These are phyloP conservation scores for Didymella segeticola DNA, from an alignment of 2,329 filamentous ascomycete species.

Conservation along the genomic window DNA sequence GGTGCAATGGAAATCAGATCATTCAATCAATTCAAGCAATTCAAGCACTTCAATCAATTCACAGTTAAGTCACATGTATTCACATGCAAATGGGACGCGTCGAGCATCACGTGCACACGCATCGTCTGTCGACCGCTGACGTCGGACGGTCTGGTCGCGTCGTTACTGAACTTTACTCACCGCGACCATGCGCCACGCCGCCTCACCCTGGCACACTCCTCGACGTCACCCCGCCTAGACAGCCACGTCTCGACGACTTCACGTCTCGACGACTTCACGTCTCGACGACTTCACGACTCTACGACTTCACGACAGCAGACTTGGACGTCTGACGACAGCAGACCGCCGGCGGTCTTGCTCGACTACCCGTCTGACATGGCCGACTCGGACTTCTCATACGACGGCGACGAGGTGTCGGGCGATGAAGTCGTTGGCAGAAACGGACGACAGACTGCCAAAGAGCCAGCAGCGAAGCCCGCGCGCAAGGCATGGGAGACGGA, in stretches of 20 bases:
- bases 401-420: conserved; percentile 66
- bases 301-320: too few species aligned
- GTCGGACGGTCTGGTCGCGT: conserved; percentile 7
- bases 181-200: not conserved
- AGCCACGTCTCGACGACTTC: too few species aligned
- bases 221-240: conserved; percentile 15
- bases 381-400: conserved; percentile 75
- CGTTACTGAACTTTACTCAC: not conserved
- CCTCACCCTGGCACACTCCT: not conserved
- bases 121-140: conserved; percentile 11
- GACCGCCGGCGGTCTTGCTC: conserved; percentile 6
- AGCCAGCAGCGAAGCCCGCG: conserved; percentile 47
- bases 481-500: conserved; percentile 57
- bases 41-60: too few species aligned
- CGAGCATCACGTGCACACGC: conserved; percentile 27
- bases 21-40: too few species aligned
- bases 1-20: too few species aligned
- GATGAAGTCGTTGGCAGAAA: conserved; percentile 63
- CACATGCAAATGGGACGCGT: conserved; percentile 32
- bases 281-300: too few species aligned
- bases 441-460: conserved; percentile 27
- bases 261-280: too few species aligned
- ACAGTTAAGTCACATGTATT: too few species aligned
- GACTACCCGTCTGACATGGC: conserved; percentile 60
- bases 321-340: not conserved